Percentiles rank a stretch among this genome's conserved stretches.
Evolutionary conservation across 169 alveolate genomes (phyloP).

Genomic region (Ichthyophthirius multifiliis): DNA sequence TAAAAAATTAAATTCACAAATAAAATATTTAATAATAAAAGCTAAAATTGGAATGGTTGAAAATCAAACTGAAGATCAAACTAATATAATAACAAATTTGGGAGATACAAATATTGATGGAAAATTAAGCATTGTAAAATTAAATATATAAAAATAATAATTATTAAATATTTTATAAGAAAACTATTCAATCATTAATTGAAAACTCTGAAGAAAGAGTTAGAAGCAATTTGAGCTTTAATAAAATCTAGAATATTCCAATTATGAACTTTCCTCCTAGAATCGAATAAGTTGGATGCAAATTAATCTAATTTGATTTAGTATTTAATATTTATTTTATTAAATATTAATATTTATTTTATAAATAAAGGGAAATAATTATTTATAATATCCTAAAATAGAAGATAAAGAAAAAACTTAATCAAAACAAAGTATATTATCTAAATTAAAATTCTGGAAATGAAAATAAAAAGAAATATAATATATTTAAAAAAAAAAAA

Average conservation of each 20-base stretch:
- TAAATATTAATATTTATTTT: too few species aligned
- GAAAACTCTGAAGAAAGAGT: not conserved
- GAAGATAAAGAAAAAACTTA: not conserved
- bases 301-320: conserved; percentile 3
- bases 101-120: not conserved
- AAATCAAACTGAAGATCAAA: not conserved
- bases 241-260: not conserved
- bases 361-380: not conserved
- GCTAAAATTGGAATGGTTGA: conserved; percentile 10
- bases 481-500: too few species aligned
- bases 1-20: not conserved
- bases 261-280: conserved; percentile 6
- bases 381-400: conserved; percentile 5
- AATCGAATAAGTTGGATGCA: not conserved
- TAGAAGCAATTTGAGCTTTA: not conserved
- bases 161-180: not conserved
- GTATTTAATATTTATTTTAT: not conserved
- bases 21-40: not conserved
- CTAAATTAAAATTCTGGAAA: conserved; percentile 1
- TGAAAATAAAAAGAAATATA: not conserved
- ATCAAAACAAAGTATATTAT: not conserved
- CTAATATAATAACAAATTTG: not conserved
- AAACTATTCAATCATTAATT: not conserved
- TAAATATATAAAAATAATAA: not conserved
- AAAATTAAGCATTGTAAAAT: not conserved